A percentile compares a stretch with the other conserved stretches of the same genome.
Evolutionary conservation across 768 basidiomycete genomes (phyloP).

Genomic region (Russula foetens): DNA sequence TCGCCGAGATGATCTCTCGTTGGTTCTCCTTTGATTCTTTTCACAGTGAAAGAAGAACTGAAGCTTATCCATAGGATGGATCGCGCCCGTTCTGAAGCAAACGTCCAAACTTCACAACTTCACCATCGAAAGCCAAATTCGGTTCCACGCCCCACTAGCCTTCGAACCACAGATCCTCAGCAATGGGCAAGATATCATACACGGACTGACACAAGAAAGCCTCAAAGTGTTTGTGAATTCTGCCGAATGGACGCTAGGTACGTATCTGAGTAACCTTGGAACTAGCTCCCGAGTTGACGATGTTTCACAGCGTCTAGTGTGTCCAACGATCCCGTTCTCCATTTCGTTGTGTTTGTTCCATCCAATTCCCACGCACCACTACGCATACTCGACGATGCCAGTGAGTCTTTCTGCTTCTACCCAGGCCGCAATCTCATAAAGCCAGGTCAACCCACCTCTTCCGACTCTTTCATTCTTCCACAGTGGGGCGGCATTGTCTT

Average conservation of each 20-base stretch:
- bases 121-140: constrained; percentile 90
- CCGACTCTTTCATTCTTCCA: constrained; percentile 77
- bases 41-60: constrained; percentile 1
- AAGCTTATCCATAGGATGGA: constrained; percentile 42
- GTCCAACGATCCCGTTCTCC: constrained; percentile 88
- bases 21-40: constrained; percentile 25
- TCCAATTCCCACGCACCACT: constrained; percentile 61
- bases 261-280: constrained; percentile 15
- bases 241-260: constrained; percentile 92
- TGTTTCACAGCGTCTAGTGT: constrained; percentile 68
- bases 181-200: constrained; percentile 31
- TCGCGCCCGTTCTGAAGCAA: constrained; percentile 54
- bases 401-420: constrained; percentile 26
- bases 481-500: constrained; percentile 92
- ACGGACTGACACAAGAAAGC: constrained; percentile 69
- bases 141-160: constrained; percentile 83
- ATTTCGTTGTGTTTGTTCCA: constrained; percentile 88
- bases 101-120: constrained; percentile 76
- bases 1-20: constrained; percentile 57
- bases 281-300: constrained; percentile 5
- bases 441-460: constrained; percentile 41
- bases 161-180: constrained; percentile 49
- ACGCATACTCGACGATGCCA: constrained; percentile 47
- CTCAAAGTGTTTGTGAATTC: constrained; percentile 93
- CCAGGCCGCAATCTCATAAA: neutral